phyloP scores from a whole-genome alignment of 2,329 filamentous ascomycete genomes.

The Pseudocercospora cruenta region DNA sequence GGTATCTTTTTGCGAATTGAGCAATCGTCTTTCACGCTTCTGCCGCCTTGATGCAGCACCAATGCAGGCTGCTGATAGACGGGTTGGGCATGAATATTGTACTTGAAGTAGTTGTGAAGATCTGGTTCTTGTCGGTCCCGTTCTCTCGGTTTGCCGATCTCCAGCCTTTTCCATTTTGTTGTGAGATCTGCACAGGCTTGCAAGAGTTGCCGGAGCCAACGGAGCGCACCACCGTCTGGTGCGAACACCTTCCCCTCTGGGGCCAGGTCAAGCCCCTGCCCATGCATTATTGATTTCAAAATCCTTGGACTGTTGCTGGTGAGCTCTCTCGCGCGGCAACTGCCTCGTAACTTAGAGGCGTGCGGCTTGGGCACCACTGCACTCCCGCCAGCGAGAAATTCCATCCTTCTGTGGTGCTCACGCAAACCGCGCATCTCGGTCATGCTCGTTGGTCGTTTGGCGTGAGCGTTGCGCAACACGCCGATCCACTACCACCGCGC shows the following conservation, averaged over 20 bases:
- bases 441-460: not conserved
- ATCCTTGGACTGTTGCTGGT: not conserved
- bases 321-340: not conserved
- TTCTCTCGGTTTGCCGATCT: not conserved
- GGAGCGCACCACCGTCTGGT: not conserved
- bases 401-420: not conserved
- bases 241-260: not conserved
- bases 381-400: not conserved
- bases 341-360: not conserved
- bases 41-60: not conserved
- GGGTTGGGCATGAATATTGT: slow-evolving; percentile 11
- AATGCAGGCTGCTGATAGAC: not conserved
- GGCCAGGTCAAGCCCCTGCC: not conserved
- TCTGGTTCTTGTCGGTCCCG: not conserved
- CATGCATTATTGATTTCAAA: not conserved
- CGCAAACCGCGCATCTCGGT: not conserved
- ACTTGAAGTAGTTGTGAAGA: not conserved
- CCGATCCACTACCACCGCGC: slow-evolving; percentile 11
- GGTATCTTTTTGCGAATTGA: too few species aligned
- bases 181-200: slow-evolving; percentile 1
- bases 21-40: not conserved
- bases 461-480: slow-evolving; percentile 7
- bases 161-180: not conserved
- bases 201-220: not conserved
- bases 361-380: not conserved